phyloP scores from a whole-genome alignment of 257 asterid species.

The Ocimum tenuiflorum region DNA sequence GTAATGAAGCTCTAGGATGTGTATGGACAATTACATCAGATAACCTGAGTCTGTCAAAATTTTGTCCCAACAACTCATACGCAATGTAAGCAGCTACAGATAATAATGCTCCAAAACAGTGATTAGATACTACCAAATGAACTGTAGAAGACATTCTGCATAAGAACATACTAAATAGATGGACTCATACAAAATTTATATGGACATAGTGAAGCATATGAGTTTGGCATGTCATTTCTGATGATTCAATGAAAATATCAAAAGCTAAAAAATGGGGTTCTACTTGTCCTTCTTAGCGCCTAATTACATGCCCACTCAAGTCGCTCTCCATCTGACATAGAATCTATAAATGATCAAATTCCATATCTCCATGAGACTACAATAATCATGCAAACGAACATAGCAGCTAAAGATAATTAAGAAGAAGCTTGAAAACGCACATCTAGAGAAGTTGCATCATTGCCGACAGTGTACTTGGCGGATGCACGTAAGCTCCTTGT shows the following conservation, averaged over 20 bases:
- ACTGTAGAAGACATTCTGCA: not conserved
- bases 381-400: slow-evolving; percentile 13
- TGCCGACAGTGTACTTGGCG: slow-evolving; percentile 37
- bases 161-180: not conserved
- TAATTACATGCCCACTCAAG: not conserved
- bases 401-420: slow-evolving; percentile 10
- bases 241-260: not conserved
- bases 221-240: not conserved
- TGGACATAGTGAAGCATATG: not conserved
- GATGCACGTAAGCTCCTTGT: slow-evolving; percentile 50
- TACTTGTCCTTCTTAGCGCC: not conserved
- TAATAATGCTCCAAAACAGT: not conserved
- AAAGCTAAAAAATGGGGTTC: not conserved
- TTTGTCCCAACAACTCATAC: not conserved
- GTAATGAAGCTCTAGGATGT: not conserved
- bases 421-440: slow-evolving; percentile 40
- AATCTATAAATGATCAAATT: not conserved
- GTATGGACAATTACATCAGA: not conserved
- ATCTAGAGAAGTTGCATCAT: slow-evolving; percentile 57
- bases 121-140: not conserved
- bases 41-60: not conserved
- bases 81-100: not conserved
- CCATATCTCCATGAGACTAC: not conserved
- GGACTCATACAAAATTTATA: not conserved
- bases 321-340: not conserved